Base-by-base conservation (phyloP, 257 asterid genomes). In the Ligustrum vulgare region DNA sequence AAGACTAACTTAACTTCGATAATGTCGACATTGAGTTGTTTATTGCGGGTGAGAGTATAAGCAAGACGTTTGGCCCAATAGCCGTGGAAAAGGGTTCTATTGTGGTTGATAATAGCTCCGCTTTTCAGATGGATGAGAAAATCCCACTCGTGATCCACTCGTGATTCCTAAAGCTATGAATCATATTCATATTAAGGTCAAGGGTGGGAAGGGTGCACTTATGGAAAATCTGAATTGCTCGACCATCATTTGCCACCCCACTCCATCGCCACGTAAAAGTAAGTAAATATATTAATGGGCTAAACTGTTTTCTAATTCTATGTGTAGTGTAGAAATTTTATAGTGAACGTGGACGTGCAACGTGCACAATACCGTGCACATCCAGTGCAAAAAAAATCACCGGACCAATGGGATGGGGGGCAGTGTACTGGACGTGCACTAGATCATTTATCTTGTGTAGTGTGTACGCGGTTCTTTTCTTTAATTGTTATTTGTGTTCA, bases 31-130 rank as follows among this genome's bases (percentile, higher is more conserved):
- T 92, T 69, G 98, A 93, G 8, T 88, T 92, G 32, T 92, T 94
- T 73, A 89, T 94, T 47, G 98, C 98, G 41, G 98, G 98, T 2
- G 97, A 97, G 54, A 88, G 97, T 15, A 90, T 92, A 13, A 94
- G 98, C 78, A 92, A 94, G 87, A 89, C 89, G 67, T 92, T 84
- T 69, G 98, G 92, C 71, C 98, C 96, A 0, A 62, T 92, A 6
- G 98, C 98, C 1, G 97, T 83, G 2, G 85, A 81, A 56, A 88
- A 88, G 63, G 98, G 98, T 43, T 39, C 89, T 32, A 65, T 94
- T 81, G 98, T 94, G 1, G 98, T 94, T 77, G 98, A 94, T 84
- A 94, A 94, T 79, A 94, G 98, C 89, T 94, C 98, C 1, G 98
- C 98, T 2, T 94, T 94, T 81, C 85, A 98, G 79, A 94, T 94